A percentile compares a stretch with the other conserved stretches of the same genome.
These are phyloP conservation scores for Phialemonium atrogriseum DNA, from an alignment of 2,329 filamentous ascomycete species.

Conservation along the genomic window DNA sequence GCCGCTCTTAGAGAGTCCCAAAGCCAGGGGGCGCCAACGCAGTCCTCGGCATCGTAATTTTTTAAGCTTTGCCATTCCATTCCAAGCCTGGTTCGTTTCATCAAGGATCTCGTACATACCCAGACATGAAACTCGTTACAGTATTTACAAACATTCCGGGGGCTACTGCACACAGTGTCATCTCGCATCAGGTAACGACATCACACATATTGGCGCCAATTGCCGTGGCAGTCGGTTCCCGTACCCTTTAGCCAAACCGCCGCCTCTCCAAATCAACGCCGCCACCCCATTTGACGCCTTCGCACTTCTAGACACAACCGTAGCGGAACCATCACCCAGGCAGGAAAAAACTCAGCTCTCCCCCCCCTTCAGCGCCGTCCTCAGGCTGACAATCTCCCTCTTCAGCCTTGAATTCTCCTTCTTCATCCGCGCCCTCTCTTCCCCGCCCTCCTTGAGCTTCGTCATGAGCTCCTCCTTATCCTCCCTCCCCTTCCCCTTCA, in stretches of 20 bases:
- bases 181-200: no score
- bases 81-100: neutral
- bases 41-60: conserved; percentile 1
- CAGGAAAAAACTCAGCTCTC: conserved; percentile 9
- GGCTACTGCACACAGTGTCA: no score
- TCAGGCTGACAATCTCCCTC: conserved; percentile 68
- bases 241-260: no score
- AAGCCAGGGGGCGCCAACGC: neutral
- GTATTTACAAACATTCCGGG: neutral
- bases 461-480: conserved; percentile 71
- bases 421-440: conserved; percentile 69
- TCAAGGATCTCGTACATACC: neutral
- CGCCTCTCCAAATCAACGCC: conserved; percentile 4
- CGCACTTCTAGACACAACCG: no score
- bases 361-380: conserved; percentile 42
- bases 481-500: conserved; percentile 63
- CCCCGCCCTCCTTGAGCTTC: conserved; percentile 63
- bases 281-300: no score
- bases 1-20: neutral
- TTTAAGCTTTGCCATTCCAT: neutral
- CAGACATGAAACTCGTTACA: neutral
- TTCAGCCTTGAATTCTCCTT: conserved; percentile 81
- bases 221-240: no score
- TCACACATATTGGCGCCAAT: no score
- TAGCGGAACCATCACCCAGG: conserved; percentile 6